phyloP scores from a whole-genome alignment of 1,284 basidiomycete species.

The Malassezia brasiliensis region DNA sequence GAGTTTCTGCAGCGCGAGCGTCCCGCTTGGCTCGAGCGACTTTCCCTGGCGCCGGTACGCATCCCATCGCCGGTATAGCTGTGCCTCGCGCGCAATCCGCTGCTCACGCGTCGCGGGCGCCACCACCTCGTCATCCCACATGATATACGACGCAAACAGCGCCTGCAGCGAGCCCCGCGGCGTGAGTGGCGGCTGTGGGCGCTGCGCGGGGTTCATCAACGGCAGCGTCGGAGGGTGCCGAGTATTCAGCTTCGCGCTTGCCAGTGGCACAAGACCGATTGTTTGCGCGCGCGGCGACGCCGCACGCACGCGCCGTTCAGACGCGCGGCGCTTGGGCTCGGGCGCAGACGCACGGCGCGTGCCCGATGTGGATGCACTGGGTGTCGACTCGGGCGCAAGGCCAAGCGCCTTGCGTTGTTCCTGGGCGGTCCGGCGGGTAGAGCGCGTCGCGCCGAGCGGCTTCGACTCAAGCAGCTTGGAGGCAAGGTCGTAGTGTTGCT shows the following conservation, averaged over 20 bases:
- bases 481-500: conserved; percentile 17
- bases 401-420: background rate
- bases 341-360: background rate
- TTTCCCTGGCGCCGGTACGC: conserved; percentile 22
- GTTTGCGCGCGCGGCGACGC: background rate
- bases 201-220: conserved; percentile 21
- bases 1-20: conserved; percentile 16
- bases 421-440: conserved; percentile 26
- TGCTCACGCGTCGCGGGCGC: conserved; percentile 4
- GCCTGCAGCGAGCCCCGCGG: conserved; percentile 12
- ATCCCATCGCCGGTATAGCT: conserved; percentile 23
- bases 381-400: background rate
- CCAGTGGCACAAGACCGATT: background rate
- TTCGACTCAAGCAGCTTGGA: background rate
- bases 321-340: background rate
- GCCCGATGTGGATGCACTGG: background rate
- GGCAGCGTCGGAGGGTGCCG: conserved; percentile 1
- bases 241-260: background rate
- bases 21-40: conserved; percentile 15
- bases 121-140: conserved; percentile 23
- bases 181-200: conserved; percentile 15
- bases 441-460: conserved; percentile 15
- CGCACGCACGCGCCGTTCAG: background rate
- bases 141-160: conserved; percentile 19
- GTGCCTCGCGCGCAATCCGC: conserved; percentile 18